Evolutionary conservation across 345 rosid species (phyloP).

Genomic region (Eucalyptus rudis): DNA sequence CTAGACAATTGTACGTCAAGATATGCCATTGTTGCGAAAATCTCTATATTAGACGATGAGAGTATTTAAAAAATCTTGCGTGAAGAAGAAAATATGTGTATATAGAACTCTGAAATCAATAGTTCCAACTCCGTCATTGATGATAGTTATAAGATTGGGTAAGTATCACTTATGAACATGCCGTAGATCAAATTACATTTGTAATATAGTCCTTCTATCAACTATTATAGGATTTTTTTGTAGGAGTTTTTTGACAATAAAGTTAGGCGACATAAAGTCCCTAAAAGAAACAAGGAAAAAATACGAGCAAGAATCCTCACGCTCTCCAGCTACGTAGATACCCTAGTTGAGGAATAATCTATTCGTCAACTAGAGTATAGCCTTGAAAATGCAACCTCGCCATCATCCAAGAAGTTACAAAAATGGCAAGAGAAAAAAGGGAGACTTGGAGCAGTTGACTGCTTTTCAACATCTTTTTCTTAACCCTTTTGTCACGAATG

Average conservation of each 20-base stretch:
- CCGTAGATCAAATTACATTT: too few species aligned
- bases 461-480: neutral
- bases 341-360: neutral
- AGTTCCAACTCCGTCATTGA: neutral
- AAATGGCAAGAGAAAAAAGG: neutral
- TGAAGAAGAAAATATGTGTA: neutral
- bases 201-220: neutral
- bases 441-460: neutral
- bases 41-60: rapidly evolving
- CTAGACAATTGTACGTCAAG: neutral
- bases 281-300: neutral
- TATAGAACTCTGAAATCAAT: neutral
- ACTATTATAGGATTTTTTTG: neutral
- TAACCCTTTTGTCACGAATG: neutral
- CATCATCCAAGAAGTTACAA: neutral
- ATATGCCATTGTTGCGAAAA: neutral
- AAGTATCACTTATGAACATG: neutral
- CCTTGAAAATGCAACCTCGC: neutral
- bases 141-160: neutral
- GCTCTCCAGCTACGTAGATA: neutral
- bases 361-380: neutral
- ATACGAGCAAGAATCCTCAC: neutral
- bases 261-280: neutral
- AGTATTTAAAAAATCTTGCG: neutral
- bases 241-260: neutral